Evolutionary conservation across 352 stramenopile species (phyloP).

Genomic region (Pythium sp.): DNA sequence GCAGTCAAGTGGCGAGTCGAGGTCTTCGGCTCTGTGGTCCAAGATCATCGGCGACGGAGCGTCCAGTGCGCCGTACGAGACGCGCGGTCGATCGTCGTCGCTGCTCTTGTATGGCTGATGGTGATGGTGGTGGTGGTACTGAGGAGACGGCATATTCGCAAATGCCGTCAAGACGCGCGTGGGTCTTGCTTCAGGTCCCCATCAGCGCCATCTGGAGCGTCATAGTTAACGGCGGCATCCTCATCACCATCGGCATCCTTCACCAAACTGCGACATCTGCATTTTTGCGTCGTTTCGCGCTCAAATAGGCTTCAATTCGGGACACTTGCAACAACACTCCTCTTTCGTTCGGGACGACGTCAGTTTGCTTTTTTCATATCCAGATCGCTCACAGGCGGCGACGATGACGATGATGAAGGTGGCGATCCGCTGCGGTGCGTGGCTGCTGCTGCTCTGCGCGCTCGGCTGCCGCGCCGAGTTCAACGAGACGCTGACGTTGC

Average conservation of each 20-base stretch:
- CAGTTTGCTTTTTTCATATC: not conserved
- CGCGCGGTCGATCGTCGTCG: not conserved
- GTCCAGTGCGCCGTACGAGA: not conserved
- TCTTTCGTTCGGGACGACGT: not conserved
- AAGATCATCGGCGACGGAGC: not conserved
- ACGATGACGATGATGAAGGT: not conserved
- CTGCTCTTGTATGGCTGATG: not conserved
- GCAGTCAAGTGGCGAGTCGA: not conserved
- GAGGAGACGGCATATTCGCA: not conserved
- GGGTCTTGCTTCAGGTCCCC: too few species aligned
- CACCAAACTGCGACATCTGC: not conserved
- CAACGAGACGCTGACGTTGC: conserved; percentile 50
- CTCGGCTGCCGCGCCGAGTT: conserved; percentile 23
- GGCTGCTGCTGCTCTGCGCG: conserved; percentile 19
- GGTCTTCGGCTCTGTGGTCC: not conserved
- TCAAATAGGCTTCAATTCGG: not conserved
- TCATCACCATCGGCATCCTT: not conserved
- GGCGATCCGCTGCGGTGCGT: conserved; percentile 4
- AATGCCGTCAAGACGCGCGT: not conserved
- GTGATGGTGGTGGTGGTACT: not conserved
- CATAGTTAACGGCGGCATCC: not conserved
- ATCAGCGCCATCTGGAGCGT: not conserved
- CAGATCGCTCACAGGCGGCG: not conserved
- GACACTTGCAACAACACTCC: not conserved
- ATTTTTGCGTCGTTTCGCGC: not conserved